A percentile compares a stretch with the other conserved stretches of the same genome.
These are phyloP conservation scores for Dorcoceras hygrometricum DNA, from an alignment of 257 asterid species.

Conservation along the genomic window DNA sequence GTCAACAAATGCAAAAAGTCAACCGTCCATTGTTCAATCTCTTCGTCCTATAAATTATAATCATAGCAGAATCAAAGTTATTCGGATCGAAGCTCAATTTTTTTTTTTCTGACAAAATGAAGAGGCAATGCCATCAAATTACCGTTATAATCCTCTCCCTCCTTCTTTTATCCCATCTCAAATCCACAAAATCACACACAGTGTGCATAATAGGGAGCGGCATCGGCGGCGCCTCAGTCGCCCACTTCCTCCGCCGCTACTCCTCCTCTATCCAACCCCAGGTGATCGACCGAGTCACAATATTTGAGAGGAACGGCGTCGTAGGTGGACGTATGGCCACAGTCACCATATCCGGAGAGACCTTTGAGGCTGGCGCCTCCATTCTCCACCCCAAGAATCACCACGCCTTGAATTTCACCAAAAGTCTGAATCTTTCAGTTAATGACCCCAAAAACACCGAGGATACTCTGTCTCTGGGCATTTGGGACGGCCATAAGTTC, in stretches of 20 bases:
- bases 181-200: slow-evolving; percentile 31
- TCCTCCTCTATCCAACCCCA: slow-evolving; percentile 29
- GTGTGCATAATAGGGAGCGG: slow-evolving; percentile 97
- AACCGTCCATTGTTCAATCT: not conserved
- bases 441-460: slow-evolving; percentile 41
- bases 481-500: slow-evolving; percentile 75
- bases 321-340: slow-evolving; percentile 98
- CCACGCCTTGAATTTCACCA: slow-evolving; percentile 57
- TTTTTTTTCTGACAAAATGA: slow-evolving; percentile 22
- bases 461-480: slow-evolving; percentile 61
- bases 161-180: slow-evolving; percentile 26
- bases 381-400: slow-evolving; percentile 92
- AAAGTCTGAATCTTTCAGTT: slow-evolving; percentile 42
- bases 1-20: not conserved
- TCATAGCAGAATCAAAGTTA: not conserved
- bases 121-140: slow-evolving; percentile 18
- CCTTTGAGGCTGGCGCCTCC: slow-evolving; percentile 94
- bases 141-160: slow-evolving; percentile 19
- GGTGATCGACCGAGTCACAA: slow-evolving; percentile 35
- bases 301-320: slow-evolving; percentile 63
- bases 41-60: not conserved
- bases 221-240: slow-evolving; percentile 95
- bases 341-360: slow-evolving; percentile 66
- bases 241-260: slow-evolving; percentile 88
- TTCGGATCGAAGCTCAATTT: not conserved